Evolutionary conservation across 2,329 filamentous ascomycete genomes (phyloP), one percentile per base, ranked within the genome.

Genomic region (Monosporascus ibericus): DNA sequence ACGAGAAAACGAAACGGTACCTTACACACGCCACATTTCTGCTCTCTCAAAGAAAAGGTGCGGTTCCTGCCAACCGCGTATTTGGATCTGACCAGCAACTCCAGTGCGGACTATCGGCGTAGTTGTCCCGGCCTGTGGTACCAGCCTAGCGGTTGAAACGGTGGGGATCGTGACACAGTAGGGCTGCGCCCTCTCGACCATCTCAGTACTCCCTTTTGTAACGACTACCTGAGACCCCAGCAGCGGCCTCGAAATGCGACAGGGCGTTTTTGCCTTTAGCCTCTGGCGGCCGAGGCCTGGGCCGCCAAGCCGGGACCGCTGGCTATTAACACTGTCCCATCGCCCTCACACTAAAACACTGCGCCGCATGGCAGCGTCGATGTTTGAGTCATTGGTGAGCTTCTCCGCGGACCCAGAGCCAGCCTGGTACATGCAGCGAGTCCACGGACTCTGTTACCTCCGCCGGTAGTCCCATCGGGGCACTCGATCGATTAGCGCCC

Each of bases 41-140:
- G 81, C 86, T 47, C 85, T 67, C 56, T 85, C 77, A 80, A 87
- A 6, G 84, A 84, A 58, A 87, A 86, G 60, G 78, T 79, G 65
- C 82, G 87, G 61, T 84, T 85, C 54, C 84, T 73, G 27, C 81
- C 81, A 37, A 87, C 75, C 2, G 82, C 82, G 68, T 87, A 84
- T 61, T 83, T 83, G 66, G 85, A 86, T 55, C 80, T 80, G 63
- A 87, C 79, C 7, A 82, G 82, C 48, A 81, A 74, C 58, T 66
- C 65, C 54, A 56, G 9, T 62, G 63, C 11, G 62, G 61, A 24
- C 62, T 48, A 25, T 57, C 63, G 3, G 62, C 49, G 2, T 58
- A 64, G 20, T 40, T 55, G 48, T 65, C 60, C 64, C 62, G 65
- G 1, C 59, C 61, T 48, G 56, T 55, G 6, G 65, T 58, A 40